These are phyloP conservation scores for Saccharomyces pastorianus DNA, from an alignment of 1,139 yeast genomes.

Conservation along the genomic window DNA sequence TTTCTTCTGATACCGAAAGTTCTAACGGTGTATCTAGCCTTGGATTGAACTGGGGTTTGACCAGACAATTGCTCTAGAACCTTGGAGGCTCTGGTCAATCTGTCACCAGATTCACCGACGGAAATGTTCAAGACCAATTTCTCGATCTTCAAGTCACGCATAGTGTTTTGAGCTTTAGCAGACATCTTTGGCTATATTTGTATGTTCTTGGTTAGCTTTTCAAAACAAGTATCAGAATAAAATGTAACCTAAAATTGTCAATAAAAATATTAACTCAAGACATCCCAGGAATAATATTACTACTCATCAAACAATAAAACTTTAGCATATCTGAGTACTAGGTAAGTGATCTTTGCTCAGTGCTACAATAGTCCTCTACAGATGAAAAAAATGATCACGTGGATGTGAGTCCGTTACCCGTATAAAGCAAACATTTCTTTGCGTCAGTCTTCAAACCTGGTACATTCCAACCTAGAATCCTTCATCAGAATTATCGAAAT, in stretches of 20 bases:
- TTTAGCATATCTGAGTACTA: background rate
- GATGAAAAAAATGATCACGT: background rate
- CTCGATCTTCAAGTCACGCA: conserved; percentile 99
- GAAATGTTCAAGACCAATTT: conserved; percentile 99
- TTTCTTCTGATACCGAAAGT: conserved; percentile 99
- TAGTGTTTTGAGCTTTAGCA: conserved; percentile 55
- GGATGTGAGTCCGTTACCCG: background rate
- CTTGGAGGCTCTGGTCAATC: conserved; percentile 99
- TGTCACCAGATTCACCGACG: conserved; percentile 99
- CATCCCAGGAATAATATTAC: too few relatives aligned
- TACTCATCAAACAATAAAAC: background rate
- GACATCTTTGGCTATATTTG: conserved; percentile 27
- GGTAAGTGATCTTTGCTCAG: background rate
- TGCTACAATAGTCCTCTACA: background rate
- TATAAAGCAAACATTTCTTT: background rate
- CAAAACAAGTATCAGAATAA: too few relatives aligned
- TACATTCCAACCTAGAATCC: too few relatives aligned
- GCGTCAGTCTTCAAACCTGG: background rate
- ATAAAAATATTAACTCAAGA: too few relatives aligned
- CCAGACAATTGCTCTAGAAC: conserved; percentile 99
- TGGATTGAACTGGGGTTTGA: conserved; percentile 99
- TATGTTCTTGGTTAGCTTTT: conserved; percentile 2
- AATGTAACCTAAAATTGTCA: too few relatives aligned
- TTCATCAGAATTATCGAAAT: too few relatives aligned
- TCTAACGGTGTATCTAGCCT: conserved; percentile 99